Evolutionary conservation across 139 green algal genomes (phyloP).

Genomic region (Eudorina sp.): DNA sequence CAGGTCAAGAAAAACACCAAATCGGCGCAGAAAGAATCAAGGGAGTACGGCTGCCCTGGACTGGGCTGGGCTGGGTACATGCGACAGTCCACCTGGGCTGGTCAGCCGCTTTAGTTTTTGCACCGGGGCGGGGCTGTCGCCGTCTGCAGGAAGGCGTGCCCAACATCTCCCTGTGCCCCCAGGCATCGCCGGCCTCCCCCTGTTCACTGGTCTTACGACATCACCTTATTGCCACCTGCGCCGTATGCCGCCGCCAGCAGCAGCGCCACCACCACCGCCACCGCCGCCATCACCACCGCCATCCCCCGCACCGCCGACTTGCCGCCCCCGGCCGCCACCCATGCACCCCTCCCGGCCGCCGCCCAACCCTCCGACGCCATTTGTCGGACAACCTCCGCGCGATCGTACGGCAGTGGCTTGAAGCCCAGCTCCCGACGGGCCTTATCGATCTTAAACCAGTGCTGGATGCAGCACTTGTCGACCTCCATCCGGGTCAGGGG

Average conservation of each 20-base stretch:
- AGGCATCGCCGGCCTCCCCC: no score
- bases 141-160: no score
- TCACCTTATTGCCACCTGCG: neutral
- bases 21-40: no score
- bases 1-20: no score
- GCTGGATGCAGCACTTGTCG: conserved; percentile 30
- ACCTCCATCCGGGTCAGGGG: conserved; percentile 45
- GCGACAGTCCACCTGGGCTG: no score
- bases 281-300: conserved; percentile 1
- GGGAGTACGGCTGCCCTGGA: no score
- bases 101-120: no score
- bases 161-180: no score
- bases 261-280: neutral
- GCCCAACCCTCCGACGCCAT: conserved; percentile 40
- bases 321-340: neutral
- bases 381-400: neutral
- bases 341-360: neutral
- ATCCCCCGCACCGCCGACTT: neutral
- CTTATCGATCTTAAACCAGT: conserved; percentile 46
- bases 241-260: neutral
- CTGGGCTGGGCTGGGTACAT: no score
- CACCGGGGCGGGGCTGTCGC: no score
- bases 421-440: conserved; percentile 42
- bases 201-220: neutral
- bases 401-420: neutral